A percentile compares a stretch with the other conserved stretches of the same genome.
These are phyloP conservation scores for Jatropha multifida DNA, from an alignment of 441 rosid genomes.

Conservation along the genomic window DNA sequence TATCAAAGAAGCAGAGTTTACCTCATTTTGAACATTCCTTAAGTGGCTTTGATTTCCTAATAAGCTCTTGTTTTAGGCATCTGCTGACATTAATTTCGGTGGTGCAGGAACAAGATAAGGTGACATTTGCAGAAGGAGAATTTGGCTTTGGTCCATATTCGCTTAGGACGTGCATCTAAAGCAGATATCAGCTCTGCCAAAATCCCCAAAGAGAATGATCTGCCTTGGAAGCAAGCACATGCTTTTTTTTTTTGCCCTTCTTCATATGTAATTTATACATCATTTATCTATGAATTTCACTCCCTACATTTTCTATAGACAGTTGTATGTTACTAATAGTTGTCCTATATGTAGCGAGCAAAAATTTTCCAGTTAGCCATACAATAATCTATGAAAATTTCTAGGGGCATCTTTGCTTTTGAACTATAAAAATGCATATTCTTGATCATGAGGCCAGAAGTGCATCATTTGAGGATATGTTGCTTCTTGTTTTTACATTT, in stretches of 20 bases:
- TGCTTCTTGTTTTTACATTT: not conserved
- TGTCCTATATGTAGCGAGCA: constrained; percentile 14
- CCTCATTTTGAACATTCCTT: not conserved
- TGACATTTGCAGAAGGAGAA: constrained; percentile 38
- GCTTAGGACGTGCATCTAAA: constrained; percentile 45
- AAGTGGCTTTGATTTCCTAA: not conserved
- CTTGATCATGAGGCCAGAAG: not conserved
- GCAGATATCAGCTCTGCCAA: constrained; percentile 20
- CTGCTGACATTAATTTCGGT: constrained; percentile 16
- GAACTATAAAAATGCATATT: constrained; percentile 12
- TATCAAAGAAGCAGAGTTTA: not conserved
- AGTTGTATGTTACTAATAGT: constrained; percentile 20
- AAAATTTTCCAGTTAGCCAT: constrained; percentile 20
- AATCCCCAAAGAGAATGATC: constrained; percentile 18
- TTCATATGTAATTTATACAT: constrained; percentile 19
- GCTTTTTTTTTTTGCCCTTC: not conserved
- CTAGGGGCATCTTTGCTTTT: constrained; percentile 6
- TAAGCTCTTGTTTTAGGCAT: constrained; percentile 7
- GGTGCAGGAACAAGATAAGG: constrained; percentile 54
- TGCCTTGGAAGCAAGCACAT: constrained; percentile 12
- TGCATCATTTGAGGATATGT: constrained; percentile 13
- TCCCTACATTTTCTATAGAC: constrained; percentile 5
- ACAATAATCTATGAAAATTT: not conserved
- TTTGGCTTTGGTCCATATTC: constrained; percentile 43
- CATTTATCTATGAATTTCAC: constrained; percentile 7